Percentiles rank a stretch among this genome's conserved stretches.
Conservation (phyloP, 176 grass and related monocot genomes). For the Musa acuminata region DNA sequence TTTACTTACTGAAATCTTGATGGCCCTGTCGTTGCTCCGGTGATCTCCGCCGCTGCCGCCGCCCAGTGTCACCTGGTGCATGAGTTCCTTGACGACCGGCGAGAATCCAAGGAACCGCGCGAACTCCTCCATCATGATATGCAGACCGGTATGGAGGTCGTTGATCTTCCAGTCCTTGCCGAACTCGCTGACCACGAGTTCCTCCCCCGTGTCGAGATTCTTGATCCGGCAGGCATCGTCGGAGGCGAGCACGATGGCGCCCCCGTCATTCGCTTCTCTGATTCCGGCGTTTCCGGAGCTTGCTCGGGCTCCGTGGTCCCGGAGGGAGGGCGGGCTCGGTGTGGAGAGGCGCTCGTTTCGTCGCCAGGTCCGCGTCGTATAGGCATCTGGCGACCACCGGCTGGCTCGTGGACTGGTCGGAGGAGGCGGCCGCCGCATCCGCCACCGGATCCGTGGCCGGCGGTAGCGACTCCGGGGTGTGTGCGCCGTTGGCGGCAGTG, state of each 20-base stretch:
- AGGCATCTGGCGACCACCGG: constrained; percentile 22
- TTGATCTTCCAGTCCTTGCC: constrained; percentile 38
- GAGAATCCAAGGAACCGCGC: constrained; percentile 34
- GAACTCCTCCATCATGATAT: constrained; percentile 37
- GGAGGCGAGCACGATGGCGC: neutral
- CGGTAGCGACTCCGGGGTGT: constrained; percentile 2
- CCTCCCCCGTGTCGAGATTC: constrained; percentile 35
- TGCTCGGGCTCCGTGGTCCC: neutral
- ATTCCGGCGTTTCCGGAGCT: neutral
- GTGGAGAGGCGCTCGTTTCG: neutral
- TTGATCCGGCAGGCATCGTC: constrained; percentile 24
- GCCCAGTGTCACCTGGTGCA: constrained; percentile 39
- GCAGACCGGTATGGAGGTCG: constrained; percentile 15
- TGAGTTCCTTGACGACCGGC: constrained; percentile 46
- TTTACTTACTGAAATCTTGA: constrained; percentile 14
- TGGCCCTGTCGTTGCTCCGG: neutral
- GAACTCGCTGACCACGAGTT: constrained; percentile 28
- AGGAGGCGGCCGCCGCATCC: neutral
- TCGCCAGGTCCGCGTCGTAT: constrained; percentile 28
- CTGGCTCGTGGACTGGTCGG: constrained; percentile 17
- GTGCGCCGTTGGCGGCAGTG: neutral
- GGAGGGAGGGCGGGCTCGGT: neutral
- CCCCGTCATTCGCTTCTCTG: neutral
- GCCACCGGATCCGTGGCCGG: constrained; percentile 9
- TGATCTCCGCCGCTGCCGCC: neutral